Conservation (phyloP, 139 green algal genomes). For the Coccomyxa sp. region DNA sequence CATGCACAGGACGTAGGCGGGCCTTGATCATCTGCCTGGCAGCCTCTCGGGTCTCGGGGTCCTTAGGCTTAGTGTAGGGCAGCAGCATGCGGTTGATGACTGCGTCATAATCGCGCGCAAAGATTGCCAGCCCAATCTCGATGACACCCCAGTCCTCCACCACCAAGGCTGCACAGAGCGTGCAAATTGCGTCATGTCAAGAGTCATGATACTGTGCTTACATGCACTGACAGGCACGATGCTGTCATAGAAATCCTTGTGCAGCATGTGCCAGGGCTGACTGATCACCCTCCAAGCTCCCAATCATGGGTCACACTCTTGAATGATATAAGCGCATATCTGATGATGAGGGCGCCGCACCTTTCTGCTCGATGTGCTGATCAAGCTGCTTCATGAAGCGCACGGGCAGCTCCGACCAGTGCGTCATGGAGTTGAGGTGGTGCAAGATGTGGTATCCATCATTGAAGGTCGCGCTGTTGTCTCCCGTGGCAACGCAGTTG, state of each 20-base stretch:
- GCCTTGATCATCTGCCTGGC: background rate
- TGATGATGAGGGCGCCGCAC: too few species aligned
- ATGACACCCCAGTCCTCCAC: background rate
- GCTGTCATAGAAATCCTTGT: too few species aligned
- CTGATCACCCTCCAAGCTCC: too few species aligned
- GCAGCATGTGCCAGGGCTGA: too few species aligned
- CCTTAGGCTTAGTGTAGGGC: background rate
- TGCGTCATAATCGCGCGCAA: background rate
- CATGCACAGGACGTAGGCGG: background rate
- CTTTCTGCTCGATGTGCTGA: background rate
- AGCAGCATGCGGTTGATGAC: background rate
- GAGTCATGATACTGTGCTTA: too few species aligned
- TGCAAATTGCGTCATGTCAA: too few species aligned
- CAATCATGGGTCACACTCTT: too few species aligned
- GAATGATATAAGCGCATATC: too few species aligned
- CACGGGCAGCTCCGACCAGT: conserved; percentile 77
- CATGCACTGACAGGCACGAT: too few species aligned
- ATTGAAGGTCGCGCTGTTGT: conserved; percentile 85
- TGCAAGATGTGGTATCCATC: conserved; percentile 86
- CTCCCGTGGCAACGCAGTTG: conserved; percentile 70
- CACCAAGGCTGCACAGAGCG: background rate
- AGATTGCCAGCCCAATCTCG: background rate
- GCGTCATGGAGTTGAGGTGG: conserved; percentile 74
- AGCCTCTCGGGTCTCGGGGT: background rate
- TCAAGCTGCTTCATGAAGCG: conserved; percentile 41